Base-by-base conservation (phyloP, 1,284 basidiomycete species). In the Cutaneotrichosporon curvatum region DNA sequence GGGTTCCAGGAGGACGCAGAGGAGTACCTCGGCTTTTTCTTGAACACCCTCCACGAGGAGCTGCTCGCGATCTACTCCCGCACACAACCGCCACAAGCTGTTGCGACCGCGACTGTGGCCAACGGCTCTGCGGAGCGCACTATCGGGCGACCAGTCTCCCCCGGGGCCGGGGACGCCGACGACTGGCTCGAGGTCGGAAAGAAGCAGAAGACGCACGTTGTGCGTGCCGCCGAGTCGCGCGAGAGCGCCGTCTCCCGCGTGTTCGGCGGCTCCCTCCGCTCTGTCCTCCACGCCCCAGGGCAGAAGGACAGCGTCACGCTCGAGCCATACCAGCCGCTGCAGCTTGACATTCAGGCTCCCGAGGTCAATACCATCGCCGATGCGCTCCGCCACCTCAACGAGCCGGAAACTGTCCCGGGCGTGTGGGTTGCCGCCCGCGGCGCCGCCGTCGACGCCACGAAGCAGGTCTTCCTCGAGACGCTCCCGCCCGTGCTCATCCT, bases 1-100 rank as follows among this genome's bases (percentile, higher is more conserved):
- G 92, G 92, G 0, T 87, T 91, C 55, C 94, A 98, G 74, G 94
- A 98, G 72, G 94, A 98, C 53, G 94, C 94, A 1, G 92, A 98
- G 70, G 94, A 98, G 72, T 98, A 96, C 72, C 77, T 97, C n/a
- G 92, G 94, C 9, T 95, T 96, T 74, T 92, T 90, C 74, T 76
- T 97, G 37, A 91, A 96, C 67, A 89, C 90, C 0, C 75, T 98
- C 3, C 91, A 96, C 69, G 94, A 98, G 63, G 94, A 98, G 72
- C 71, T 97, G 14, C 73, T 89, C 4, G 76, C 77, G 2, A 74
- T 92, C 5, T 53, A 68, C 73, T 81, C 36, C 22, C 62, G 61
- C 16, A 68, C 68, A 45, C 61, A 50, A 53, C 66, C 40, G 48
- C 40, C 45, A 31, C 35, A 45, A 15, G 52, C 61, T 6, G 50